Conservation (phyloP, 176 grass and related monocot species). For the Triticum aestivum region DNA sequence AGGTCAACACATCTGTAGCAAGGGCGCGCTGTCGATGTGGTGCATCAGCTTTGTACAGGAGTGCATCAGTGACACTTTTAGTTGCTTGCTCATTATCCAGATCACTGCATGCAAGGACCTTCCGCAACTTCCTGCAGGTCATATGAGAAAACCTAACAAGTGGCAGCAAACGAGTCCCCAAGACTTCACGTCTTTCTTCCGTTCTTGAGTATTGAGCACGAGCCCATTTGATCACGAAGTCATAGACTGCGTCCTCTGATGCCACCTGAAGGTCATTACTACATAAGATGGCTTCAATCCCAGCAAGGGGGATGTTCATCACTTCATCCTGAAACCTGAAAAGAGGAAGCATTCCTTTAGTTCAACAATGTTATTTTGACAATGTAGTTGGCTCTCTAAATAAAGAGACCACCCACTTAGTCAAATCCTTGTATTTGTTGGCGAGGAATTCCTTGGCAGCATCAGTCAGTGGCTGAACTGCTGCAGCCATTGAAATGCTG, state of each 20-base stretch:
- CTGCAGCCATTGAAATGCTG: constrained; percentile 77
- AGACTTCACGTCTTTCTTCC: constrained; percentile 85
- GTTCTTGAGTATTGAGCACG: constrained; percentile 66
- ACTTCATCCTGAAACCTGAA: constrained; percentile 84
- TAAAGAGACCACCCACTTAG: constrained; percentile 63
- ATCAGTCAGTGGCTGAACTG: constrained; percentile 91
- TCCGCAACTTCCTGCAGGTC: constrained; percentile 86
- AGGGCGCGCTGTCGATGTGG: constrained; percentile 74
- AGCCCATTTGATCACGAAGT: constrained; percentile 91
- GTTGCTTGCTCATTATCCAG: constrained; percentile 69
- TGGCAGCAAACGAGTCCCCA: constrained; percentile 62
- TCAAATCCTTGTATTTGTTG: constrained; percentile 81
- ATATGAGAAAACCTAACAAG: constrained; percentile 80
- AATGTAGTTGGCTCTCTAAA: not conserved
- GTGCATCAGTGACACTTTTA: constrained; percentile 79
- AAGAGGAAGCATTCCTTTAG: constrained; percentile 28
- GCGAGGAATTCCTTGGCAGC: constrained; percentile 93
- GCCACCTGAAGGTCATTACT: constrained; percentile 92
- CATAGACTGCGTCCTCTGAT: constrained; percentile 92
- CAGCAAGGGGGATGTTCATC: constrained; percentile 82
- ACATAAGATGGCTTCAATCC: constrained; percentile 76
- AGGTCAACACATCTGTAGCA: constrained; percentile 59
- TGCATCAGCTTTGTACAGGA: constrained; percentile 84
- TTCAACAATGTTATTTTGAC: not conserved
- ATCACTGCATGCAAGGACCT: constrained; percentile 75